Base-by-base conservation (phyloP, 352 stramenopile genomes). In the Phytophthora niederhauseri region DNA sequence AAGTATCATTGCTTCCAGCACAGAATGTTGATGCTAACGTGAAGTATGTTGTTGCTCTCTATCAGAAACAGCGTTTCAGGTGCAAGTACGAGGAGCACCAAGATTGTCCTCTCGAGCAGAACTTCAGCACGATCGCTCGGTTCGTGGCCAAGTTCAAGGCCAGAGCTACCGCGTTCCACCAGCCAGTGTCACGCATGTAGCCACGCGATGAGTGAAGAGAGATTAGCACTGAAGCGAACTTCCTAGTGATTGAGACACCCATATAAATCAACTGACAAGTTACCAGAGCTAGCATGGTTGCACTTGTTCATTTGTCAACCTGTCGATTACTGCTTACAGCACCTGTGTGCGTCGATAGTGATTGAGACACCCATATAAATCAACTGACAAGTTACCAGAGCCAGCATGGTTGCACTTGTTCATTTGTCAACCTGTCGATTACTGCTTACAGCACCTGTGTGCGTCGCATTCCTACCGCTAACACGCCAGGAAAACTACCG, bases 31-130 rank as follows among this genome's bases (percentile, higher is more conserved):
- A 6, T 14, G 6, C 22, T 57, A 19, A 31, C 53, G 15, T 15
- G 57, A 22, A 50, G 62, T 34, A 54, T 57, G 34, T 63, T 24
- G 17, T 24, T 34, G 30, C 49, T 11, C 43, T 15, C 19, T 22
- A 28, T 46, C 20, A 76, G 72, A 64, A 68, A 48, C 34, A 54
- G 19, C 50, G 50, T 6, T 76, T 79, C 24, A 22, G 65, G 22
- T 66, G 54, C 12, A 68, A 53, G 59, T 79, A 74, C 45, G 72
- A 76, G 45, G 61, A 79, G 31, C 65, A 68, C 34, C 31, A 52
- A 2, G 54, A 48, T 11, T 51, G 48, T 12, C 57, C 60, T 17
- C 43, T 76, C 17, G 60, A 79, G 22, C 36, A 51, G 9, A 59
- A 74, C 30, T 54, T 76, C 20, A 65, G 64, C 31, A 60, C 57